A percentile compares a stretch with the other conserved stretches of the same genome.
phyloP scores from a whole-genome alignment of 2,329 filamentous ascomycete species.

The Harringtonia aguacate region DNA sequence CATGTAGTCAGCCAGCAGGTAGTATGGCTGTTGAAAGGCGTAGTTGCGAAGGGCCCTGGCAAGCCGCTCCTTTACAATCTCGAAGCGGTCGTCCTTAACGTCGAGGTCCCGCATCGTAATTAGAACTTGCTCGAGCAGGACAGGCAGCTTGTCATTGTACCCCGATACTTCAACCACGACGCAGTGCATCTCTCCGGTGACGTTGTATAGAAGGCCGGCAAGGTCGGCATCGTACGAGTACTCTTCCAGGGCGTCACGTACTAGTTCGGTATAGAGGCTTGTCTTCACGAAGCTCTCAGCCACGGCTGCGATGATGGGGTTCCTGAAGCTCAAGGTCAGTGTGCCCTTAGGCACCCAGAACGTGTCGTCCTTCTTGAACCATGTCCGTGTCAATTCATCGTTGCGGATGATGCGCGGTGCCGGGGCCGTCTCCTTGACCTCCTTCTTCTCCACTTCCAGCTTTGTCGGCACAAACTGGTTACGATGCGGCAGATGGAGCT shows the following conservation, averaged over 20 bases:
- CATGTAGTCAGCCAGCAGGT: conserved; percentile 75
- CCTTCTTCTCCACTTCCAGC: conserved; percentile 89
- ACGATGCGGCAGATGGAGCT: conserved; percentile 77
- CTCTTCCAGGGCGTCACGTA: conserved; percentile 80
- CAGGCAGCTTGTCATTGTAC: conserved; percentile 93
- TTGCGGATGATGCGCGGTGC: conserved; percentile 76
- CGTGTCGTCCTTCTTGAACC: conserved; percentile 97
- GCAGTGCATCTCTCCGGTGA: conserved; percentile 62
- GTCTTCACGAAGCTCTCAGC: conserved; percentile 70
- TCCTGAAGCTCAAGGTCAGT: conserved; percentile 69
- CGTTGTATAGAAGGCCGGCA: conserved; percentile 73
- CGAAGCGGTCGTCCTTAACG: conserved; percentile 77
- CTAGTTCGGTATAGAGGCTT: conserved; percentile 71
- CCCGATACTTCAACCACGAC: conserved; percentile 72
- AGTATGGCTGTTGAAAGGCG: conserved; percentile 79
- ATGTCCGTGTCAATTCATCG: conserved; percentile 68
- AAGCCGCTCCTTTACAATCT: conserved; percentile 80
- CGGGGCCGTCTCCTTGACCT: conserved; percentile 63
- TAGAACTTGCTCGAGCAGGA: conserved; percentile 82
- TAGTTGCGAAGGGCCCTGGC: conserved; percentile 72
- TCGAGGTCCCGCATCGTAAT: conserved; percentile 74
- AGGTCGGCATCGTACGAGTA: conserved; percentile 95
- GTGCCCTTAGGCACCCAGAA: conserved; percentile 98
- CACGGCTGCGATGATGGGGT: conserved; percentile 67
- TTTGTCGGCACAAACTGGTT: conserved; percentile 95